Base-by-base conservation (phyloP, 208 protist genomes). In the Trypanosoma congolense region DNA sequence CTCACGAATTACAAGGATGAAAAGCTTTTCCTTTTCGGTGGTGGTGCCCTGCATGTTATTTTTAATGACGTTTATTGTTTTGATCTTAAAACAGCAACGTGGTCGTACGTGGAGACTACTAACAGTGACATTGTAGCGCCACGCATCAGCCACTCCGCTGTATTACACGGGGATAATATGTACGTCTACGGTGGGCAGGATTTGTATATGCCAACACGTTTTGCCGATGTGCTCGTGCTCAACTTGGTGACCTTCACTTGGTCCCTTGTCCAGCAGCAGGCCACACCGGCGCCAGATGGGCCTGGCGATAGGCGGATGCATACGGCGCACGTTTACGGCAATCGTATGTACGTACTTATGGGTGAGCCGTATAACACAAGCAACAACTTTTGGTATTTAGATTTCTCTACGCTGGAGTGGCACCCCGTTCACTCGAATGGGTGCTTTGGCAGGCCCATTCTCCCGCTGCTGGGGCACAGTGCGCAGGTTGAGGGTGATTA, bases 161-260 rank as follows among this genome's bases (percentile, higher is more conserved):
- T 90, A 4, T 41, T 92, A 2, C 76, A 90, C 62, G 56, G 73
- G 19, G 77, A 95, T 62, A 77, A 69, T 8, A 90, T 95, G 87
- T 82, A 90, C 48, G 79, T 95, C 9, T 95, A 92, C 56, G 87
- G 87, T 16, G 87, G 87, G 2, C 75, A 90, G 42, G 67, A 75
- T 50, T 40, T 87, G 19, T 46, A 65, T 38, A 67, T 73, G 28
- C 69, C 58, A 0, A 31, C 75, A 12, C 71, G 35, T 2, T 79
- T 81, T 53, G 70, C 75, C 31, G 87, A 90, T 45, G 68, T 95
- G 29, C 45, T 88, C 28, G 70, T 77, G 51, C 65, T 95, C 9
- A 74, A 88, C 47, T 52, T 95, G 18, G n/a, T 41, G 1, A 83
- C 69, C 26, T 92, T 78, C 76, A 70, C 56, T n/a, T 92, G 87